Evolutionary conservation across 306 rosid species (phyloP), one percentile per base, ranked within the genome.

Genomic region (Leucaena leucocephala): DNA sequence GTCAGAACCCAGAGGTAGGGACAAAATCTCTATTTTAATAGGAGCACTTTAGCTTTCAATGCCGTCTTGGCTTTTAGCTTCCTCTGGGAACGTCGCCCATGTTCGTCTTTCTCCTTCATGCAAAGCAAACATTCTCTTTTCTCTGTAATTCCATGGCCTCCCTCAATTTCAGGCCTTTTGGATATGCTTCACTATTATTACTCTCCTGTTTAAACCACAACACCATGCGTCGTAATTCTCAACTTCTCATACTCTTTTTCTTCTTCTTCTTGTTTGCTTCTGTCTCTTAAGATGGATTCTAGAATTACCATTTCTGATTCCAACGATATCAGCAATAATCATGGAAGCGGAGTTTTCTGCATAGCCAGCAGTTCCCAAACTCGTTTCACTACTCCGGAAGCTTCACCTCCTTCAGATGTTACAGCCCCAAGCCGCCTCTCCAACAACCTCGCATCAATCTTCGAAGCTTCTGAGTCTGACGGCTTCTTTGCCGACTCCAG

Each of bases 401-500:
- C 46, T 43, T 43, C 12, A 43, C 46, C 79, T 43, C 71, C 75
- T 42, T 65, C 84, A 3, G 76, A 84, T 1, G 50, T 68, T 13
- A 49, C 78, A 4, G 22, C 86, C 34, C 84, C 89, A 5, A 64
- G 49, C 5, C 83, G 62, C 39, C 89, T 89, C 68, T 89, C 97
- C 1, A 54, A 87, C 13, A 83, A 83, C 45, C 86, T 91, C 7
- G 82, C 71, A 22, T 80, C 84, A 9, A 76, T 86, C 6, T 44
- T 87, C 68, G 58, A 72, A 1, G 15, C 87, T 64, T 10, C 36
- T 0, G 75, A 71, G 75, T 43, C 34, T 1, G 87, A 63, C 1
- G 86, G 14, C 12, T 83, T 72, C 84, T 89, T 84, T 54, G 22
- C 87, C n/a, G 93, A 89, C 36, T 90, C 88, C 16, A 84, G 62